Evolutionary conservation across 176 grass and related monocot species (phyloP).

Genomic region (Puccinellia tenuiflora): DNA sequence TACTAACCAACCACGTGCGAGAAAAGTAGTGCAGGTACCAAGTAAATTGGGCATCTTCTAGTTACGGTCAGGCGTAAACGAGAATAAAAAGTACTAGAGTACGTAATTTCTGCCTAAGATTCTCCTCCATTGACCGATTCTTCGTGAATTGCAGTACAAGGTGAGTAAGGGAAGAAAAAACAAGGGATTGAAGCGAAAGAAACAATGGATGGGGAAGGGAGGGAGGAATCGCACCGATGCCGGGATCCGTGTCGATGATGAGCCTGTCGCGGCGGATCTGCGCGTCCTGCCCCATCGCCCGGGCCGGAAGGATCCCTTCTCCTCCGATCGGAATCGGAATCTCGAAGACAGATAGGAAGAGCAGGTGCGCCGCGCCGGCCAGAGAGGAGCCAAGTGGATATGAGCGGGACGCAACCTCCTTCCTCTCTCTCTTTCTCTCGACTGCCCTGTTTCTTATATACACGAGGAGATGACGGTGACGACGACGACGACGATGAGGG

Average conservation of each 20-base stretch:
- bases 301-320: background rate
- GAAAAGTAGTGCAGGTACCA: background rate
- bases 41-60: background rate
- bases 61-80: background rate
- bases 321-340: background rate
- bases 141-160: background rate
- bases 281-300: slow-evolving; percentile 26
- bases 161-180: background rate
- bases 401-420: slow-evolving; percentile 6
- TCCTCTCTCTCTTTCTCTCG: background rate
- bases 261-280: slow-evolving; percentile 52
- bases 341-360: background rate
- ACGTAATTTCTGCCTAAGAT: background rate
- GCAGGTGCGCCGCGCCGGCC: background rate
- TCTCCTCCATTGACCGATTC: background rate
- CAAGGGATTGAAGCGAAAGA: background rate
- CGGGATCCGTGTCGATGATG: slow-evolving; percentile 96
- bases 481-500: background rate
- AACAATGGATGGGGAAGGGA: background rate
- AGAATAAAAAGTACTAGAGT: background rate
- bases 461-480: background rate
- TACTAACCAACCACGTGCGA: background rate
- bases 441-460: background rate
- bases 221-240: slow-evolving; percentile 47
- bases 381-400: background rate